A percentile compares a stretch with the other conserved stretches of the same genome.
These are phyloP conservation scores for Nitzschia inconspicua DNA, from an alignment of 108 stramenopile genomes.

Conservation along the genomic window DNA sequence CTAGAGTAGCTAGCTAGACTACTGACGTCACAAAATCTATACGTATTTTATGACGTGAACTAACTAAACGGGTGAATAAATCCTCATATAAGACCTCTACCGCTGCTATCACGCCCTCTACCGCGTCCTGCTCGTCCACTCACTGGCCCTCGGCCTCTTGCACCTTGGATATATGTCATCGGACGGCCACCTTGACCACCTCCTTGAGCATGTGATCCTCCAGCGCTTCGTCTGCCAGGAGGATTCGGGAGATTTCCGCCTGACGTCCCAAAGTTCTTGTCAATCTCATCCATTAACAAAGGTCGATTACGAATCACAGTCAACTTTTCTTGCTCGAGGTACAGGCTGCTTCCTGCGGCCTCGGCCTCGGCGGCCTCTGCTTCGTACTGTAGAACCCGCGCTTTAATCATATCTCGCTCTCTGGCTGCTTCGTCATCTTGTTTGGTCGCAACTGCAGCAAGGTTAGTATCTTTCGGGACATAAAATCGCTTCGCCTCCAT, in stretches of 20 bases:
- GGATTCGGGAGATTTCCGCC: constrained; percentile 27
- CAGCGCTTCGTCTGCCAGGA: neutral
- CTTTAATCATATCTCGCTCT: constrained; percentile 85
- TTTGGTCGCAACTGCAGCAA: constrained; percentile 73
- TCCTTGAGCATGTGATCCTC: neutral
- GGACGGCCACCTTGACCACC: constrained; percentile 4
- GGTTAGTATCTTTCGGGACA: constrained; percentile 79
- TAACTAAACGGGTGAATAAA: neutral
- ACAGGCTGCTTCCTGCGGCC: constrained; percentile 69
- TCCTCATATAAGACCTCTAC: constrained; percentile 8
- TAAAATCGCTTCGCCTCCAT: constrained; percentile 81
- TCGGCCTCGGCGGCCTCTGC: constrained; percentile 74
- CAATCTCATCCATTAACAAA: constrained; percentile 78
- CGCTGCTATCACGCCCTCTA: neutral
- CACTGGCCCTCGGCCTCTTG: too few species aligned
- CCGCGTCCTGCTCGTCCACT: neutral
- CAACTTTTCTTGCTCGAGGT: constrained; percentile 80
- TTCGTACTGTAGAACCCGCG: constrained; percentile 79
- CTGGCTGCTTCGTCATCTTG: constrained; percentile 82
- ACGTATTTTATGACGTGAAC: neutral
- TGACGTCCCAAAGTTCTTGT: constrained; percentile 76
- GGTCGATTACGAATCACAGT: constrained; percentile 80
- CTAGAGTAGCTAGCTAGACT: too few species aligned
- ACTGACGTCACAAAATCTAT: neutral
- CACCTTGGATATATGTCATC: too few species aligned